Base-by-base conservation (phyloP, 441 rosid genomes). In the Aquilaria agallochum region DNA sequence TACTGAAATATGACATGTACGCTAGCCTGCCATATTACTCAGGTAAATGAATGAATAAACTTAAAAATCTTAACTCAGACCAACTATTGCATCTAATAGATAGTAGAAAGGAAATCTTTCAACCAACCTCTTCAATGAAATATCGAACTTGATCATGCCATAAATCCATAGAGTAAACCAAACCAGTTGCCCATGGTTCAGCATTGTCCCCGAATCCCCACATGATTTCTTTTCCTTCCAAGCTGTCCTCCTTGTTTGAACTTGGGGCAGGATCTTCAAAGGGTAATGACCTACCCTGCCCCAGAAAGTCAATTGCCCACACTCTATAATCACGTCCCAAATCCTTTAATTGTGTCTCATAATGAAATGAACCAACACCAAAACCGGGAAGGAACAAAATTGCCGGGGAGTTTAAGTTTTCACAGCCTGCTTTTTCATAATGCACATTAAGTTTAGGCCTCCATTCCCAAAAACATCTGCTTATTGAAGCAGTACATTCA, bases 311-410 rank as follows among this genome's bases (percentile, higher is more conserved):
- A 59, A 87, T 77, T 11, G 98, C 95, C 95, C 93, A 91, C 15
- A 89, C 97, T 80, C 97, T 70, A 70, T 75, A 84, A 59, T 91
- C 95, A 49, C 89, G 84, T 9, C 97, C 99, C 40, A 94, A 78
- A 80, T 87, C 97, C 70, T 73, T 82, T 56, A 94, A 76, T 68
- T 94, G 97, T 81, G 85, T 94, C 79, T 85, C 95, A 31, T 83
- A 90, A 72, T 94, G 98, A 72, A 94, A 94, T 4, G 96, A 83
- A 75, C 98, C 97, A 57, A 89, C 95, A 55, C 98, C 96, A 68
- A 94, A 94, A 61, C 98, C 96, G 33, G 98, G 98, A 72, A 94
- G 97, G 74, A 90, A 89, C 65, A 94, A 67, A 52, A 94, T 74
- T 0, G 91, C 65, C 3, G 96, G 95, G 55, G 93, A 89, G 50